Evolutionary conservation across 805 yeast species (phyloP).

Genomic region (Suhomyces vadensis): DNA sequence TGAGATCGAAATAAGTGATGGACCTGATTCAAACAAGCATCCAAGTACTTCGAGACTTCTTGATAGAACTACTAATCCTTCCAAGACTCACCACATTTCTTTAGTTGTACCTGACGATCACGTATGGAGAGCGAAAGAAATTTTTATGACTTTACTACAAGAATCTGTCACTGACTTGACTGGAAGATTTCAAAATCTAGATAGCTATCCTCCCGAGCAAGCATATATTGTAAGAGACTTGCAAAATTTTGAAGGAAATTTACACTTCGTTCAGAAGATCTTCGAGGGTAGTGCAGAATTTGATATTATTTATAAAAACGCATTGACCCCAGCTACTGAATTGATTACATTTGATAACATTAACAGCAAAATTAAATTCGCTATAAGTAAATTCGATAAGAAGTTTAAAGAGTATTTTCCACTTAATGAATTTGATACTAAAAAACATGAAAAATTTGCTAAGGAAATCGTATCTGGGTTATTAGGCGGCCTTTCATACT

Average conservation of each 20-base stretch:
- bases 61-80: conserved; percentile 54
- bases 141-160: conserved; percentile 66
- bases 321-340: conserved; percentile 38
- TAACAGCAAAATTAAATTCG: conserved; percentile 29
- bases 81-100: conserved; percentile 63
- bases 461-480: conserved; percentile 79
- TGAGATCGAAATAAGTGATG: conserved; percentile 57
- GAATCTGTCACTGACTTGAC: conserved; percentile 60
- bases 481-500: conserved; percentile 87
- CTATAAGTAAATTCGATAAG: conserved; percentile 43
- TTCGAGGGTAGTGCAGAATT: conserved; percentile 77
- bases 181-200: conserved; percentile 22
- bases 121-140: conserved; percentile 77
- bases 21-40: conserved; percentile 47
- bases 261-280: conserved; percentile 76
- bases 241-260: conserved; percentile 65
- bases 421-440: conserved; percentile 40
- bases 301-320: conserved; percentile 61
- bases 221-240: conserved; percentile 58
- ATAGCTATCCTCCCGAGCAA: conserved; percentile 47
- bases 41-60: conserved; percentile 31
- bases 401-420: conserved; percentile 55
- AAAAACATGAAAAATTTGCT: conserved; percentile 57
- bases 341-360: conserved; percentile 41
- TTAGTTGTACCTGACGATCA: conserved; percentile 69